phyloP scores from a whole-genome alignment of 2,329 filamentous ascomycete species.

The Alternaria sp. region DNA sequence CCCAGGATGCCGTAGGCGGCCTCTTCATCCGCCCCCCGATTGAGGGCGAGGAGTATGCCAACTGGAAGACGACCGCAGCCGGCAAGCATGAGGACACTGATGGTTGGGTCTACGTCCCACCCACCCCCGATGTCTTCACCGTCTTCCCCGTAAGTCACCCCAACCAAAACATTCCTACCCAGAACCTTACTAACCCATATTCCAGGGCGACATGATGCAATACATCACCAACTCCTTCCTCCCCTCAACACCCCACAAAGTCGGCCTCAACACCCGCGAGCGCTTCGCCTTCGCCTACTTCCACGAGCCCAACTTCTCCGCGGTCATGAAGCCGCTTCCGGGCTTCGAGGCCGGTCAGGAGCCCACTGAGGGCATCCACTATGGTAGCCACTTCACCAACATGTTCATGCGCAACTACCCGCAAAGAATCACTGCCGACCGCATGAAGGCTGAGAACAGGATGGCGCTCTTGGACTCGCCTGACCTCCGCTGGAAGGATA shows the following conservation, averaged over 20 bases:
- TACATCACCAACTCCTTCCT: slow-evolving; percentile 15
- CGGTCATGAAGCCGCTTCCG: slow-evolving; percentile 9
- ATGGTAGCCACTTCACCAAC: slow-evolving; percentile 12
- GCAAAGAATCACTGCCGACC: slow-evolving; percentile 3
- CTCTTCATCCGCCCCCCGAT: slow-evolving; percentile 56
- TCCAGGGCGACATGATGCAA: slow-evolving; percentile 14
- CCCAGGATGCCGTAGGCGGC: slow-evolving; percentile 59
- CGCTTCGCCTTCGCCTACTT: slow-evolving; percentile 16
- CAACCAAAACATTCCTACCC: accelerated
- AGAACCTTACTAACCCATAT: not conserved
- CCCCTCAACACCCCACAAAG: slow-evolving; percentile 12
- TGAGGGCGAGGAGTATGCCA: slow-evolving; percentile 51
- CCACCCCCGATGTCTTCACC: slow-evolving; percentile 54
- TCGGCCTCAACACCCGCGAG: slow-evolving; percentile 13
- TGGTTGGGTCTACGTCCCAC: slow-evolving; percentile 58
- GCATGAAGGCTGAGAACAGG: slow-evolving; percentile 5
- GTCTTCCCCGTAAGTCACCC: slow-evolving; percentile 51
- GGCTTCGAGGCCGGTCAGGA: slow-evolving; percentile 9
- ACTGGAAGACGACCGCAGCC: slow-evolving; percentile 56
- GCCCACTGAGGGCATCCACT: slow-evolving; percentile 7
- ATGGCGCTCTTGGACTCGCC: slow-evolving; percentile 8
- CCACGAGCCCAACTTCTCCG: slow-evolving; percentile 13
- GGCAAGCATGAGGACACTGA: slow-evolving; percentile 55
- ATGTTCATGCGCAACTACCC: slow-evolving; percentile 19
- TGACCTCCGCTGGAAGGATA: slow-evolving; percentile 1